Evolutionary conservation across 352 stramenopile species (phyloP).

Genomic region (Phytophthora syringae): DNA sequence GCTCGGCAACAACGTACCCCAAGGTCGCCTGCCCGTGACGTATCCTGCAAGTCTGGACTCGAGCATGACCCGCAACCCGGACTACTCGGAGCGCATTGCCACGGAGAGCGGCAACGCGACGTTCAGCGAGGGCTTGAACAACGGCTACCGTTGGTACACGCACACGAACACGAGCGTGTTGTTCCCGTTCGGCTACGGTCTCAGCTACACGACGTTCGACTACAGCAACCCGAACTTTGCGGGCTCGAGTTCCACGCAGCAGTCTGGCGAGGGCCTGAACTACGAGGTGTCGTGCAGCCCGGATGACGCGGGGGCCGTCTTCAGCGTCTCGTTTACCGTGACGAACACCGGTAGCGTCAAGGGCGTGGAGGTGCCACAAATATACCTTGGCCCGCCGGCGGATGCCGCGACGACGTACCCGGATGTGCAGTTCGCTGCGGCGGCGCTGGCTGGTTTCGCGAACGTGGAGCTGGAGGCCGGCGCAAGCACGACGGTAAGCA

Average conservation of each 20-base stretch:
- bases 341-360: slow-evolving; percentile 36
- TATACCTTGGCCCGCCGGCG: slow-evolving; percentile 35
- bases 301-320: slow-evolving; percentile 23
- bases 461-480: slow-evolving; percentile 43
- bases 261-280: slow-evolving; percentile 20
- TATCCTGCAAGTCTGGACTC: slow-evolving; percentile 35
- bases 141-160: slow-evolving; percentile 41
- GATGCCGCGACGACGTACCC: slow-evolving; percentile 32
- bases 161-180: slow-evolving; percentile 40
- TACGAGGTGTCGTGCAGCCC: slow-evolving; percentile 40
- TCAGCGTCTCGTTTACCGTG: slow-evolving; percentile 36
- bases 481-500: slow-evolving; percentile 32
- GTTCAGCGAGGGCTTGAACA: slow-evolving; percentile 43
- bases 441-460: slow-evolving; percentile 35
- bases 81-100: slow-evolving; percentile 33
- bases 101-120: slow-evolving; percentile 36
- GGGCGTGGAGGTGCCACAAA: slow-evolving; percentile 40
- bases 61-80: slow-evolving; percentile 37
- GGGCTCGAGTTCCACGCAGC: slow-evolving; percentile 11
- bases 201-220: slow-evolving; percentile 45
- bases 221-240: slow-evolving; percentile 40
- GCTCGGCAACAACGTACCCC: slow-evolving; percentile 37
- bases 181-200: slow-evolving; percentile 41
- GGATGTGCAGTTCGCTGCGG: slow-evolving; percentile 35
- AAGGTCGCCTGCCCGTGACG: slow-evolving; percentile 37